Conservation (phyloP, 139 green algal species). For the Chlorella sp. region DNA sequence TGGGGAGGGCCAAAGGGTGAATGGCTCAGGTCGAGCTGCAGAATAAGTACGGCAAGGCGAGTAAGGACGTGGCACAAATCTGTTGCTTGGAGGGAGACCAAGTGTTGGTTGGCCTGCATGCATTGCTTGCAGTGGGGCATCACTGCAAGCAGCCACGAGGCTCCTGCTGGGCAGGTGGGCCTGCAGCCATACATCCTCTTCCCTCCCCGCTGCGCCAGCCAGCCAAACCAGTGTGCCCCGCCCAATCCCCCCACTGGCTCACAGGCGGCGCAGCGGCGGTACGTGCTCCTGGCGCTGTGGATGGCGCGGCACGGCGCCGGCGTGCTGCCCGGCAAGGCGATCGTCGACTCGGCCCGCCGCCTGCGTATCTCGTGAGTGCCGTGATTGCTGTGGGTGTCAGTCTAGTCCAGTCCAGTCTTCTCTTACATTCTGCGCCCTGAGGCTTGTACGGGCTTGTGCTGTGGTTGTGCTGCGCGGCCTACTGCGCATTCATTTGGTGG, state of each 20-base stretch:
- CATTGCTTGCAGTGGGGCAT: too few species aligned
- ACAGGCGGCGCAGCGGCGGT: constrained; percentile 60
- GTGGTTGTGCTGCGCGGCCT: background rate
- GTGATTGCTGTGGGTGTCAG: background rate
- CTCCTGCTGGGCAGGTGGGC: too few species aligned
- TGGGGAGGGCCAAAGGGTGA: too few species aligned
- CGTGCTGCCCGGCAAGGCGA: constrained; percentile 62
- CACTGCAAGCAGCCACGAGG: too few species aligned
- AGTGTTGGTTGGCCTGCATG: too few species aligned
- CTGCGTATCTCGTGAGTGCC: constrained; percentile 71
- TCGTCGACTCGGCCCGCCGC: constrained; percentile 59
- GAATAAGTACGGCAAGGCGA: constrained; percentile 55
- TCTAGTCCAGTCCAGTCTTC: background rate
- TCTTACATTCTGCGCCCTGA: background rate
- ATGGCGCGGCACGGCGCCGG: constrained; percentile 70
- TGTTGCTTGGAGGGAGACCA: too few species aligned
- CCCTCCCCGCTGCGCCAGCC: too few species aligned
- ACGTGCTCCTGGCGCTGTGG: constrained; percentile 73
- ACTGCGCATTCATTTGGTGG: background rate
- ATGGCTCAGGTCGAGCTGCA: constrained; percentile 68
- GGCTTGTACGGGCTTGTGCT: background rate
- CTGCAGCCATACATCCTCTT: too few species aligned
- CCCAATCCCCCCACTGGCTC: background rate
- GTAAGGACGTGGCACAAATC: too few species aligned
- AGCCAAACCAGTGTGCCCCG: background rate